A percentile compares a stretch with the other conserved stretches of the same genome.
phyloP scores from a whole-genome alignment of 2,329 filamentous ascomycete species.

The Pseudocercospora musae region DNA sequence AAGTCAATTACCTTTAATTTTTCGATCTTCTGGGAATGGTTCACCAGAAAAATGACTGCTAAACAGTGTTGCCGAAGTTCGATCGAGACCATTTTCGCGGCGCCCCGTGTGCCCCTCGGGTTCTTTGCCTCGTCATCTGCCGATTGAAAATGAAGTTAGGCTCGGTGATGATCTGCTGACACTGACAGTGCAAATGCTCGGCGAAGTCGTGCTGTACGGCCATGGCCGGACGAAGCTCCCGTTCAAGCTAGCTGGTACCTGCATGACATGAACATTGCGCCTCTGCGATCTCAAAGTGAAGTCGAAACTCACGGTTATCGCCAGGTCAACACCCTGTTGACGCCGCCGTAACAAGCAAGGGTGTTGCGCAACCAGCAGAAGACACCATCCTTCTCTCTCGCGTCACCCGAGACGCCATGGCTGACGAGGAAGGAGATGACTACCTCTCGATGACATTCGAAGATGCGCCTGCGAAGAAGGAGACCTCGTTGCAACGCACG shows the following conservation, averaged over 20 bases:
- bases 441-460: constrained; percentile 96
- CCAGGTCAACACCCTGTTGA: neutral
- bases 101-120: neutral
- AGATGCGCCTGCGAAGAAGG: constrained; percentile 54
- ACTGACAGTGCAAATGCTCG: neutral
- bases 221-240: no score
- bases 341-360: neutral
- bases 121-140: neutral
- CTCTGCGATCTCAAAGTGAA: neutral
- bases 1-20: neutral
- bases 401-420: no score
- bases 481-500: constrained; percentile 62
- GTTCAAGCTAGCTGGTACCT: neutral
- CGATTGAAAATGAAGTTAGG: neutral
- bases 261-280: no score
- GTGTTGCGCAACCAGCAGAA: neutral
- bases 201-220: no score
- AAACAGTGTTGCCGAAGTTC: neutral
- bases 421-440: constrained; percentile 74
- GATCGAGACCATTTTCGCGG: neutral
- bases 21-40: neutral
- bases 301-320: neutral
- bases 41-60: neutral
- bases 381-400: neutral
- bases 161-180: neutral